Percentiles rank a stretch among this genome's conserved stretches.
These are phyloP conservation scores for Annona squamosa DNA, from an alignment of 164 flowering plant species.

Conservation along the genomic window DNA sequence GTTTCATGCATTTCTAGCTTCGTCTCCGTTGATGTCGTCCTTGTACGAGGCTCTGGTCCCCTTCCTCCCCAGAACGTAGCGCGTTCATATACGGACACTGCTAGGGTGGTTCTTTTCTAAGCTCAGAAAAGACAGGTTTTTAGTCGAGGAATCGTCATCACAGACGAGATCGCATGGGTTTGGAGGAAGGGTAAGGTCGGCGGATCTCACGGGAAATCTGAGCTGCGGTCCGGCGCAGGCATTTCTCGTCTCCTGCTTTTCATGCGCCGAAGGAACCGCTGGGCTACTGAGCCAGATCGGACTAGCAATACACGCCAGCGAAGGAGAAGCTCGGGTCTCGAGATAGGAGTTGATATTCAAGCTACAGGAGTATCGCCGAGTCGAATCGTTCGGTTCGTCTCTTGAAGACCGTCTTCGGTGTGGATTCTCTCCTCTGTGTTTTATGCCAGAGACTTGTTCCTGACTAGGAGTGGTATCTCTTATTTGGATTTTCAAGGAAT, in stretches of 20 bases:
- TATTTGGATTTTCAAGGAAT: neutral
- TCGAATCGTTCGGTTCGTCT: neutral
- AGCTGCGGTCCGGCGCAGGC: neutral
- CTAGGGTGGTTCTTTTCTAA: neutral
- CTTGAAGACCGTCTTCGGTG: neutral
- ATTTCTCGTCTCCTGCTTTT: neutral
- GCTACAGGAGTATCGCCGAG: neutral
- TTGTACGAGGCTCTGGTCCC: neutral
- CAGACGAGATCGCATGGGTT: neutral
- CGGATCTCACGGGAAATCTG: neutral
- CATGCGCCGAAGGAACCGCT: neutral
- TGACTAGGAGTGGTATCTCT: neutral
- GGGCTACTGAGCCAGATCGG: neutral
- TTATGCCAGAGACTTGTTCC: neutral
- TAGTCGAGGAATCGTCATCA: neutral
- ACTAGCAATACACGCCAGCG: neutral
- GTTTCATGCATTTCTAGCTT: neutral
- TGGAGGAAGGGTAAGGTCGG: neutral
- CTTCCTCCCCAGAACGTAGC: neutral
- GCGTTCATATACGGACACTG: neutral
- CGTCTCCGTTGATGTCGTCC: neutral
- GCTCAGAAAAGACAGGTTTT: neutral
- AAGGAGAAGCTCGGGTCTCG: neutral
- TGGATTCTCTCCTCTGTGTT: neutral
- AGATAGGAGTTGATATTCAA: neutral